A percentile compares a stretch with the other conserved stretches of the same genome.
Conservation (phyloP, 2,329 filamentous ascomycete genomes). For the Monosporascus sp. region DNA sequence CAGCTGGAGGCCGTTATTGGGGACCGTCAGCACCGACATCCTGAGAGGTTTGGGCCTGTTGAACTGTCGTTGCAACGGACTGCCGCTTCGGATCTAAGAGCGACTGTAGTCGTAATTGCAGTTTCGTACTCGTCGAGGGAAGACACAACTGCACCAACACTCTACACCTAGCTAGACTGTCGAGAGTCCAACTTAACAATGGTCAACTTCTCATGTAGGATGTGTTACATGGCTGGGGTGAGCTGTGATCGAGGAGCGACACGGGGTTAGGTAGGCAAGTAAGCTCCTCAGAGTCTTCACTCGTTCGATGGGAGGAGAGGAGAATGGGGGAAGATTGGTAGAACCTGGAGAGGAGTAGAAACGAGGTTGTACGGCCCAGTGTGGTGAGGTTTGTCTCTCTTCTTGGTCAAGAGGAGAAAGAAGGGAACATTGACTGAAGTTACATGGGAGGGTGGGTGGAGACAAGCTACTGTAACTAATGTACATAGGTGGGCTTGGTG, state of each 20-base stretch:
- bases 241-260: slow-evolving; percentile 1
- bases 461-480: no score
- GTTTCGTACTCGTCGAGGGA: slow-evolving; percentile 11
- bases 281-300: neutral
- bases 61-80: neutral
- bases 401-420: slow-evolving; percentile 24
- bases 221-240: slow-evolving; percentile 24
- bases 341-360: slow-evolving; percentile 3
- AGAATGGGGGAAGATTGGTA: slow-evolving; percentile 4
- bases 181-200: slow-evolving; percentile 27
- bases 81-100: neutral
- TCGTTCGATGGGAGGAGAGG: neutral
- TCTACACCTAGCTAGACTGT: slow-evolving; percentile 29
- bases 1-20: slow-evolving; percentile 53
- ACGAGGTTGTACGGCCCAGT: slow-evolving; percentile 21
- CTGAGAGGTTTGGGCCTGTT: slow-evolving; percentile 15
- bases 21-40: slow-evolving; percentile 52
- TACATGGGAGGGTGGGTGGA: slow-evolving; percentile 13
- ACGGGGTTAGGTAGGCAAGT: no score
- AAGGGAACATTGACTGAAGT: slow-evolving; percentile 20
- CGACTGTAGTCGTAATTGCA: slow-evolving; percentile 6
- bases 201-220: slow-evolving; percentile 25
- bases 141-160: slow-evolving; percentile 21
- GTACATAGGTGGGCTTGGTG: no score
- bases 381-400: slow-evolving; percentile 5